A percentile compares a stretch with the other conserved stretches of the same genome.
phyloP scores from a whole-genome alignment of 768 basidiomycete genomes.

The Naganishia vaughanmartiniae region DNA sequence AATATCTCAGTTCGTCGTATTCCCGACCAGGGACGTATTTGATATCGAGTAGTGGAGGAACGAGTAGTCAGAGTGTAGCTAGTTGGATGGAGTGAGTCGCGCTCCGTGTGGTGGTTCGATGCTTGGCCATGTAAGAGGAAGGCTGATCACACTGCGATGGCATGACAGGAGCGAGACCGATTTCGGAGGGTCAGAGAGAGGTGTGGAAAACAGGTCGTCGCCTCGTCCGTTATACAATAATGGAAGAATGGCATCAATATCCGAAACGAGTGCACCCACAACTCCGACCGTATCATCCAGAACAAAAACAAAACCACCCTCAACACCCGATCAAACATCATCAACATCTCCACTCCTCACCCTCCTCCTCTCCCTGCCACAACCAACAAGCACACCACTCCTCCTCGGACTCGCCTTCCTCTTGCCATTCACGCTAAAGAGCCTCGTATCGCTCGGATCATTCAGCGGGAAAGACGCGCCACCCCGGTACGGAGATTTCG shows the following conservation, averaged over 20 bases:
- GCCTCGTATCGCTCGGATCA: background rate
- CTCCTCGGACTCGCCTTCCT: background rate
- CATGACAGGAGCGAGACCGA: conserved; percentile 13
- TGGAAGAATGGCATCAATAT: conserved; percentile 5
- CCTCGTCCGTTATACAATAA: background rate
- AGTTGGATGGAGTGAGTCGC: conserved; percentile 18
- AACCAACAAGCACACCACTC: background rate
- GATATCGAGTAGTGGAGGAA: background rate
- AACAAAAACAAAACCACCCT: background rate
- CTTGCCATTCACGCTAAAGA: conserved; percentile 2
- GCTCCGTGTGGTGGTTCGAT: background rate
- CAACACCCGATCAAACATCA: background rate
- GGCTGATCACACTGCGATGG: background rate
- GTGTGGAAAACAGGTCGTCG: background rate
- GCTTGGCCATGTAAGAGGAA: background rate
- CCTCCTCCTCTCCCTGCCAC: conserved; percentile 10
- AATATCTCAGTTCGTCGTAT: background rate
- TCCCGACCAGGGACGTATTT: conserved; percentile 2
- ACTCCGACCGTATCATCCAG: background rate
- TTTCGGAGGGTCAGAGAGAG: conserved; percentile 20
- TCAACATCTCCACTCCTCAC: background rate
- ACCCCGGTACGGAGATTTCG: conserved; percentile 87
- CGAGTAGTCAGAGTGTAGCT: conserved; percentile 8
- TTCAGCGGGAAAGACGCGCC: conserved; percentile 62
- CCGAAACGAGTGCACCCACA: background rate